Conservation (phyloP, 345 rosid genomes). For the Euphorbia lathyris region DNA sequence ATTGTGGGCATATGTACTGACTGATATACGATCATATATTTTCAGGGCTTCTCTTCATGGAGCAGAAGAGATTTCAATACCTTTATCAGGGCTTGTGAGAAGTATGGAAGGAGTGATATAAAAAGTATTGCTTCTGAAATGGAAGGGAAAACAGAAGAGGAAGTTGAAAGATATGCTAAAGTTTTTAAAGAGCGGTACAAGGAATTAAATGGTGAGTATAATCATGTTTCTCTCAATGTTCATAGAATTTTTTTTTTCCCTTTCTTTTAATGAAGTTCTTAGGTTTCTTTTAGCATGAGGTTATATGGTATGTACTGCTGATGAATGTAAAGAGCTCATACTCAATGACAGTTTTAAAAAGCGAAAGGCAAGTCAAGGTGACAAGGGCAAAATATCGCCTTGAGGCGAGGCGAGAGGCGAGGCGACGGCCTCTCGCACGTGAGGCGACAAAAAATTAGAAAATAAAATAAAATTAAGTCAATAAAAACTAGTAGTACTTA, state of each 20-base stretch:
- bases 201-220: constrained; percentile 66
- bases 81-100: constrained; percentile 93
- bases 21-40: constrained; percentile 13
- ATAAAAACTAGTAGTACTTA: too few species aligned
- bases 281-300: not conserved
- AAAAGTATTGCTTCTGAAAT: constrained; percentile 82
- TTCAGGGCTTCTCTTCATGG: constrained; percentile 96
- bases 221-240: not conserved
- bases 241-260: not conserved
- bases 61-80: constrained; percentile 88
- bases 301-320: not conserved
- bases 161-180: constrained; percentile 87
- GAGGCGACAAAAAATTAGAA: too few species aligned
- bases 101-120: constrained; percentile 85
- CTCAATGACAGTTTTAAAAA: not conserved
- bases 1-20: constrained; percentile 2
- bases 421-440: too few species aligned
- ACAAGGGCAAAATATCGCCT: too few species aligned
- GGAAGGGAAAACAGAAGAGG: constrained; percentile 93
- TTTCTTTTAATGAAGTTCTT: not conserved
- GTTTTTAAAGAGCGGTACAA: constrained; percentile 85
- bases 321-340: not conserved
- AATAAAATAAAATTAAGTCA: too few species aligned
- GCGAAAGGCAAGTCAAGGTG: too few species aligned
- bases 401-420: too few species aligned